A percentile compares a stretch with the other conserved stretches of the same genome.
phyloP scores from a whole-genome alignment of 1,284 basidiomycete species.

The Fomitopsis palustris region DNA sequence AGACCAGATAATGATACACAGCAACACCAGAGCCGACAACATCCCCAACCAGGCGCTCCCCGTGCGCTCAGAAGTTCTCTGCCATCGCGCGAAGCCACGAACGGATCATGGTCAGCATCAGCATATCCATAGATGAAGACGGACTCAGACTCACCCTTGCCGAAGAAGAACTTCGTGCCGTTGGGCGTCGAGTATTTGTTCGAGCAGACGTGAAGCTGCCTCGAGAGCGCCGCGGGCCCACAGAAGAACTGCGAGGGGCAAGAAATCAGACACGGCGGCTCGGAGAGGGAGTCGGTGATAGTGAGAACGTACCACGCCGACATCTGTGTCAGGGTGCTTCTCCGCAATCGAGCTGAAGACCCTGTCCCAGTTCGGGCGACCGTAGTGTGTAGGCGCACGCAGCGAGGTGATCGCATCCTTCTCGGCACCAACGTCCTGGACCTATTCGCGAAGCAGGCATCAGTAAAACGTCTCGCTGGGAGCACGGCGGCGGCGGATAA shows the following conservation, averaged over 20 bases:
- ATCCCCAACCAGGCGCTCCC: background rate
- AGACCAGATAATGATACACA: background rate
- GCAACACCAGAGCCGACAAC: background rate
- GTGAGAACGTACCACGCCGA: conserved; percentile 63
- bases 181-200: conserved; percentile 84
- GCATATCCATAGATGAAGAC: background rate
- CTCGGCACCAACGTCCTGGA: conserved; percentile 85
- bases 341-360: conserved; percentile 74
- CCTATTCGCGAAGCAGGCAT: conserved; percentile 30
- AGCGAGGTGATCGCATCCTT: conserved; percentile 84
- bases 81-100: background rate
- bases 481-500: background rate
- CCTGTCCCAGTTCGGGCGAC: conserved; percentile 88
- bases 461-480: background rate
- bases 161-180: conserved; percentile 85
- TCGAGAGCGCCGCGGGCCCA: conserved; percentile 70
- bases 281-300: background rate
- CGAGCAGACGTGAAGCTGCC: conserved; percentile 68
- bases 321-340: conserved; percentile 81
- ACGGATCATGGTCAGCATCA: background rate
- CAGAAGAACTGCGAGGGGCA: conserved; percentile 65
- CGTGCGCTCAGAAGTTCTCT: conserved; percentile 32
- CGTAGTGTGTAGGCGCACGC: conserved; percentile 89
- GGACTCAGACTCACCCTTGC: conserved; percentile 54
- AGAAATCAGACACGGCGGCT: background rate